phyloP scores from a whole-genome alignment of 2,329 filamentous ascomycete genomes.

The Cercospora berteroae region DNA sequence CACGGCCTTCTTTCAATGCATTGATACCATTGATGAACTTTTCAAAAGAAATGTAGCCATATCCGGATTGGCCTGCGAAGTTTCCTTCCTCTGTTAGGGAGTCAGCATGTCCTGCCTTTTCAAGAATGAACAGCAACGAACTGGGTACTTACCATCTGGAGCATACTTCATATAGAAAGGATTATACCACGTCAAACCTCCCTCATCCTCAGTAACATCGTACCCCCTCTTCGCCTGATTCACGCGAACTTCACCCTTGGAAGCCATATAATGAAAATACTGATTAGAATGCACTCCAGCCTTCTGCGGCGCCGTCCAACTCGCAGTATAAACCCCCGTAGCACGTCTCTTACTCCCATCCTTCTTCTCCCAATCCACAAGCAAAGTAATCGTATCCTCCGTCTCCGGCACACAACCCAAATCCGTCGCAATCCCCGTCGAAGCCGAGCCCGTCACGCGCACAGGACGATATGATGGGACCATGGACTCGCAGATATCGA shows the following conservation, averaged over 20 bases:
- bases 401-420: slow-evolving; percentile 78
- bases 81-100: slow-evolving; percentile 72
- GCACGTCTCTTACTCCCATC: slow-evolving; percentile 66
- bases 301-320: slow-evolving; percentile 89
- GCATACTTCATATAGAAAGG: slow-evolving; percentile 49
- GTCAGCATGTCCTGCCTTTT: neutral
- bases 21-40: slow-evolving; percentile 90
- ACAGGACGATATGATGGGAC: slow-evolving; percentile 71
- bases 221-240: slow-evolving; percentile 95
- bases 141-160: slow-evolving; percentile 41
- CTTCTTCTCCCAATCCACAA: slow-evolving; percentile 83
- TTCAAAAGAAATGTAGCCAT: slow-evolving; percentile 91
- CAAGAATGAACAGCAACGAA: neutral
- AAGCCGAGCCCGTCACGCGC: slow-evolving; percentile 73
- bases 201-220: slow-evolving; percentile 82
- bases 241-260: slow-evolving; percentile 78
- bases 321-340: slow-evolving; percentile 88
- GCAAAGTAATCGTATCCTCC: slow-evolving; percentile 88
- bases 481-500: slow-evolving; percentile 92
- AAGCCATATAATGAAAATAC: slow-evolving; percentile 92
- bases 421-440: slow-evolving; percentile 72
- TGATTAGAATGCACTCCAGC: slow-evolving; percentile 96
- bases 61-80: slow-evolving; percentile 85
- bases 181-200: slow-evolving; percentile 78
- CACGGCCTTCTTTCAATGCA: slow-evolving; percentile 69